These are phyloP conservation scores for Trichoderma orchidacearum DNA, from an alignment of 495 filamentous ascomycete species.

Conservation along the genomic window DNA sequence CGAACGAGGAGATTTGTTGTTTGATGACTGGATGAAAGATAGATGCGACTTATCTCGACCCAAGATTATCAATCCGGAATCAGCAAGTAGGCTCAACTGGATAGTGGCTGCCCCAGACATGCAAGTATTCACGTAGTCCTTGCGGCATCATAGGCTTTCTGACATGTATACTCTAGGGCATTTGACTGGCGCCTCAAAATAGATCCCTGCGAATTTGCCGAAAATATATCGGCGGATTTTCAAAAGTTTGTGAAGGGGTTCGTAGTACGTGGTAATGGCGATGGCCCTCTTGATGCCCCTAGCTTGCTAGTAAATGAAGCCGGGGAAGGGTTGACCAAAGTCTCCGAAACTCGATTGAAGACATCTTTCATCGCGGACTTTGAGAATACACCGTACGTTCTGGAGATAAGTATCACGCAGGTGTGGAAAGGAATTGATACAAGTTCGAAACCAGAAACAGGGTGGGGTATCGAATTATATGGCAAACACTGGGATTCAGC, in stretches of 20 bases:
- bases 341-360: neutral
- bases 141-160: neutral
- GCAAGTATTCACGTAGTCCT: neutral
- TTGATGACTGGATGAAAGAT: neutral
- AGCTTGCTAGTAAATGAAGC: neutral
- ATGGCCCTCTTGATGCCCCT: neutral
- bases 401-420: constrained; percentile 45
- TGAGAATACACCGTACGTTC: constrained; percentile 27
- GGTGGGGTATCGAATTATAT: constrained; percentile 17
- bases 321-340: neutral
- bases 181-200: neutral
- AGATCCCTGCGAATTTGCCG: neutral
- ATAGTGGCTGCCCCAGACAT: constrained; percentile 14
- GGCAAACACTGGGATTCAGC: constrained; percentile 35
- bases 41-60: neutral
- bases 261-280: neutral
- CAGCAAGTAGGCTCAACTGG: constrained; percentile 23
- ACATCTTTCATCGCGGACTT: neutral
- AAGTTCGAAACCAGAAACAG: no score
- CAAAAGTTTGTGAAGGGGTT: neutral
- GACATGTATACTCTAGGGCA: neutral
- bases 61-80: neutral
- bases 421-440: constrained; percentile 18
- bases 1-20: no score
- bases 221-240: neutral